These are phyloP conservation scores for Brassica nigra DNA, from an alignment of 345 rosid species.

Conservation along the genomic window DNA sequence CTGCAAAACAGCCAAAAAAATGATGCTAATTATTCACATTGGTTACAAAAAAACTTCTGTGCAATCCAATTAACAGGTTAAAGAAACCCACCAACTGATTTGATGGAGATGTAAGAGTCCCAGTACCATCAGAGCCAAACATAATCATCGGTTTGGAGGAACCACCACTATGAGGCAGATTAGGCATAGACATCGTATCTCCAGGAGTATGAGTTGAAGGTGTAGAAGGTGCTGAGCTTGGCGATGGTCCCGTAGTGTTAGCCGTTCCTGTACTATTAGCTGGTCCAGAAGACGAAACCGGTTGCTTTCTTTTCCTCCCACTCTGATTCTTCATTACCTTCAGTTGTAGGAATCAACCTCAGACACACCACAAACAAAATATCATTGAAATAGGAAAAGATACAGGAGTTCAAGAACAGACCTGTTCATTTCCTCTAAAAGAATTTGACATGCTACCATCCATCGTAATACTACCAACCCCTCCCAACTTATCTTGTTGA, in stretches of 20 bases:
- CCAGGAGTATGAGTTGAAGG: conserved; percentile 97
- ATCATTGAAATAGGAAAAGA: conserved; percentile 1
- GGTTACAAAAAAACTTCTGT: neutral
- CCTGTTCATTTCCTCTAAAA: conserved; percentile 98
- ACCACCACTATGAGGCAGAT: conserved; percentile 78
- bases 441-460: conserved; percentile 94
- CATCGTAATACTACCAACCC: conserved; percentile 61
- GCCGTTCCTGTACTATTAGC: conserved; percentile 99
- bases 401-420: conserved; percentile 41
- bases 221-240: conserved; percentile 98
- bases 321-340: conserved; percentile 89
- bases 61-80: conserved; percentile 9
- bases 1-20: conserved; percentile 50
- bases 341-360: conserved; percentile 46
- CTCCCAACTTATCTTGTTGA: conserved; percentile 88
- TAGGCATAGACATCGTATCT: conserved; percentile 87
- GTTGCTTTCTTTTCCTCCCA: conserved; percentile 98
- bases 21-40: conserved; percentile 1
- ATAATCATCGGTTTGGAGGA: conserved; percentile 85
- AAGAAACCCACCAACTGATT: conserved; percentile 82
- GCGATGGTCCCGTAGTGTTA: conserved; percentile 97
- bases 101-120: conserved; percentile 84
- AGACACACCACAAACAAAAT: conserved; percentile 8
- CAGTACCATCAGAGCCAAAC: conserved; percentile 73
- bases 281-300: conserved; percentile 96